These are phyloP conservation scores for Fusarium abutilonis DNA, from an alignment of 2,329 filamentous ascomycete genomes.

Conservation along the genomic window DNA sequence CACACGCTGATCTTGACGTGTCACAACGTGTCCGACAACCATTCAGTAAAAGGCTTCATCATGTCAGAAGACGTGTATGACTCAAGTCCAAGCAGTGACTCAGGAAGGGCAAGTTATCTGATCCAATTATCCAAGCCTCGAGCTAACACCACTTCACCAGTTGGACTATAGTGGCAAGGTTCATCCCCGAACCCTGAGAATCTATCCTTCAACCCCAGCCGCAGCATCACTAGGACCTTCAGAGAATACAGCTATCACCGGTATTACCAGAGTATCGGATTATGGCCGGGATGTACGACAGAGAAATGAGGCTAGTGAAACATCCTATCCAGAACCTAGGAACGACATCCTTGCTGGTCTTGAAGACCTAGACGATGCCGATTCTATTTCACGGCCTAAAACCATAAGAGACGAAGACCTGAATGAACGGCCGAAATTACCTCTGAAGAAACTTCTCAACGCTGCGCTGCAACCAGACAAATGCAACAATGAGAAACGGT, in stretches of 20 bases:
- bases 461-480: background rate
- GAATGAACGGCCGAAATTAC: background rate
- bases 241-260: background rate
- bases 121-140: background rate
- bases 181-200: background rate
- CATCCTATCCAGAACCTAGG: background rate
- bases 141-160: background rate
- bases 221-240: background rate
- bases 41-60: background rate
- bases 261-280: background rate
- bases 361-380: background rate
- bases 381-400: background rate
- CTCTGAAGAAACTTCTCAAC: background rate
- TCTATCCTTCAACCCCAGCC: background rate
- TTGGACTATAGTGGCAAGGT: background rate
- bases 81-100: background rate
- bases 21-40: background rate
- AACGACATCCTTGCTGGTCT: background rate
- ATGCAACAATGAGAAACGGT: background rate
- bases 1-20: background rate
- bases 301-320: background rate
- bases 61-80: background rate
- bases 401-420: slow-evolving; percentile 1
- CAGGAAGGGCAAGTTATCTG: background rate
- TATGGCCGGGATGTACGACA: background rate